Conservation (phyloP, 371 early-diverging fungal genomes). For the Umbelopsis sp. region DNA sequence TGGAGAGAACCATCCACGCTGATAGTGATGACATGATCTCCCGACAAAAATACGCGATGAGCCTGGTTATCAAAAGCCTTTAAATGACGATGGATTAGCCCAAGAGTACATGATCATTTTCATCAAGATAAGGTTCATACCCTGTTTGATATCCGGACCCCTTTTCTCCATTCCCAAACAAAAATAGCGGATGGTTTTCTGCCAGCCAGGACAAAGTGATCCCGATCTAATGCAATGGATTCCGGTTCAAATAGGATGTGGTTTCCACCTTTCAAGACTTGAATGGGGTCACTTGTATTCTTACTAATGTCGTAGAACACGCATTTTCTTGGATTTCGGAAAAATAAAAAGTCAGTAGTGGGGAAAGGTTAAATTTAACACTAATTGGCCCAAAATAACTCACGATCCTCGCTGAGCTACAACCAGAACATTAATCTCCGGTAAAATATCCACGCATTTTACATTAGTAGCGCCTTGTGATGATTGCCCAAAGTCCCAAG, state of each 20-base stretch:
- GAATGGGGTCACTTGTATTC: conserved; percentile 46
- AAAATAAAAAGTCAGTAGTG: neutral
- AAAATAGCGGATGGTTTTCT: conserved; percentile 51
- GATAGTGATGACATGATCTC: conserved; percentile 37
- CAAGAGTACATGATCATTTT: neutral
- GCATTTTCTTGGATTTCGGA: conserved; percentile 35
- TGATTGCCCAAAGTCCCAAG: conserved; percentile 44
- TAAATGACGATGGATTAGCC: neutral
- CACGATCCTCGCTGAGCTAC: conserved; percentile 56
- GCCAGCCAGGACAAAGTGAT: conserved; percentile 49
- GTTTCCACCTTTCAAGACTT: conserved; percentile 48
- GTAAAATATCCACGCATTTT: conserved; percentile 50
- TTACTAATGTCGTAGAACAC: conserved; percentile 48
- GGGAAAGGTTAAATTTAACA: neutral
- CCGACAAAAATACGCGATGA: conserved; percentile 46
- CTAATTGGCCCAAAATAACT: conserved; percentile 18
- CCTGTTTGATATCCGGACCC: conserved; percentile 41
- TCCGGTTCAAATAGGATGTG: conserved; percentile 51
- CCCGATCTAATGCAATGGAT: conserved; percentile 40
- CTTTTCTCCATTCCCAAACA: conserved; percentile 58
- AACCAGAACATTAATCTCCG: conserved; percentile 47
- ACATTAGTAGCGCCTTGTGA: conserved; percentile 29
- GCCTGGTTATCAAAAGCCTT: conserved; percentile 54
- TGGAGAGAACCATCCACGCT: conserved; percentile 45
- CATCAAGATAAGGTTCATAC: conserved; percentile 24